Evolutionary conservation across 352 stramenopile species (phyloP).

Genomic region (Globisporangium rhizosaccharum): DNA sequence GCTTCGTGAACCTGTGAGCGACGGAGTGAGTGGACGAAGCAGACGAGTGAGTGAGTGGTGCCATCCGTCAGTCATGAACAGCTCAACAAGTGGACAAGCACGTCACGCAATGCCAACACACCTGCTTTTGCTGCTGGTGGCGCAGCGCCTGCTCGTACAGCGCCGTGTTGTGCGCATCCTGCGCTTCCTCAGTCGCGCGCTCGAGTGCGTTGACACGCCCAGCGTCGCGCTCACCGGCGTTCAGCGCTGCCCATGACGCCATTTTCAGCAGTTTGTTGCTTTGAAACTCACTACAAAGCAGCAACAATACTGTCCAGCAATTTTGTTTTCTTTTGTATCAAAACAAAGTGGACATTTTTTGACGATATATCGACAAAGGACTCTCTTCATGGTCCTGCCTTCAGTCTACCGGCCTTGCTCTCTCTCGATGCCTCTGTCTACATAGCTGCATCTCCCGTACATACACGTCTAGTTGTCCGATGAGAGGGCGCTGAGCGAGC

Average conservation of each 20-base stretch:
- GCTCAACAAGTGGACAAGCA: no score
- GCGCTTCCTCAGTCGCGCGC: conserved; percentile 54
- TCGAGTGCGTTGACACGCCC: conserved; percentile 11
- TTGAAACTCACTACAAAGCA: background rate
- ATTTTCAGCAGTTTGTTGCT: conserved; percentile 12
- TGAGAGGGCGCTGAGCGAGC: conserved; percentile 24
- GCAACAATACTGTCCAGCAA: background rate
- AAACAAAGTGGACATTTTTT: background rate
- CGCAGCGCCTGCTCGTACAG: conserved; percentile 67
- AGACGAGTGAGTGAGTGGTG: background rate
- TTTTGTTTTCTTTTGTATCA: background rate
- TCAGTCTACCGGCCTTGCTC: background rate
- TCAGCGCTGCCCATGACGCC: conserved; percentile 66
- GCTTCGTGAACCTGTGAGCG: conserved; percentile 20
- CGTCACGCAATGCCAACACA: conserved; percentile 1
- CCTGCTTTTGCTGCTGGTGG: conserved; percentile 51
- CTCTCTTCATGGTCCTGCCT: background rate
- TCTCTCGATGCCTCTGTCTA: background rate
- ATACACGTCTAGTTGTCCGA: background rate
- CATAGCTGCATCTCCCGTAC: no score
- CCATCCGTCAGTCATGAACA: background rate
- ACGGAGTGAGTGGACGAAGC: background rate
- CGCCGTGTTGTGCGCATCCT: conserved; percentile 53
- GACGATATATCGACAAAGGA: background rate
- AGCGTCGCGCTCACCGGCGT: conserved; percentile 29